phyloP scores from a whole-genome alignment of 2,329 filamentous ascomycete genomes.

The Sporothrix sp. region DNA sequence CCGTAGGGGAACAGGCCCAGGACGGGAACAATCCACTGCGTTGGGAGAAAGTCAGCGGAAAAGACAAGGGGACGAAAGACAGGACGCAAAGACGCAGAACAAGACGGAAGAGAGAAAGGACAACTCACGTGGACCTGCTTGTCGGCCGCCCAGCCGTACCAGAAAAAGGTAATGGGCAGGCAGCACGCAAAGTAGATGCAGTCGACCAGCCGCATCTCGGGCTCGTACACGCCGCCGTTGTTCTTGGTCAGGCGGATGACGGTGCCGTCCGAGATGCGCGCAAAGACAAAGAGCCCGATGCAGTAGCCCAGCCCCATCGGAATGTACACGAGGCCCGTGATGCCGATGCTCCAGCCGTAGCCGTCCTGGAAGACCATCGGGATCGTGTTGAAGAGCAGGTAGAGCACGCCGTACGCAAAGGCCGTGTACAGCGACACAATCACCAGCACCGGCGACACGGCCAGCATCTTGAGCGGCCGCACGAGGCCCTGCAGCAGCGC shows the following conservation, averaged over 20 bases:
- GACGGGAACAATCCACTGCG: constrained; percentile 13
- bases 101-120: not conserved
- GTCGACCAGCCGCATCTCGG: constrained; percentile 28
- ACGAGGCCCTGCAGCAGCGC: constrained; percentile 33
- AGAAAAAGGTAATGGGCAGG: constrained; percentile 30
- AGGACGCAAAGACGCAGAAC: not conserved
- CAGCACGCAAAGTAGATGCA: constrained; percentile 25
- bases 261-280: constrained; percentile 28
- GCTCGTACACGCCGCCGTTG: constrained; percentile 28
- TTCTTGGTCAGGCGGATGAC: constrained; percentile 31
- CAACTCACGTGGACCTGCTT: constrained; percentile 16
- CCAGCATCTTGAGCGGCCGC: constrained; percentile 42
- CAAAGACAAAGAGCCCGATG: constrained; percentile 24
- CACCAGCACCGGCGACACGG: constrained; percentile 38
- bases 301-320: constrained; percentile 29
- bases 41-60: not conserved
- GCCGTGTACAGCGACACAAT: constrained; percentile 40
- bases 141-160: constrained; percentile 30
- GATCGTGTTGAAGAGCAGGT: constrained; percentile 46
- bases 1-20: constrained; percentile 24
- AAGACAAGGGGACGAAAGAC: not conserved
- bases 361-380: constrained; percentile 38
- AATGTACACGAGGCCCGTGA: constrained; percentile 41
- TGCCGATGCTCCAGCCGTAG: constrained; percentile 37
- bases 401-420: constrained; percentile 42